These are phyloP conservation scores for Starmerella sp. DNA, from an alignment of 805 yeast genomes.

Conservation along the genomic window DNA sequence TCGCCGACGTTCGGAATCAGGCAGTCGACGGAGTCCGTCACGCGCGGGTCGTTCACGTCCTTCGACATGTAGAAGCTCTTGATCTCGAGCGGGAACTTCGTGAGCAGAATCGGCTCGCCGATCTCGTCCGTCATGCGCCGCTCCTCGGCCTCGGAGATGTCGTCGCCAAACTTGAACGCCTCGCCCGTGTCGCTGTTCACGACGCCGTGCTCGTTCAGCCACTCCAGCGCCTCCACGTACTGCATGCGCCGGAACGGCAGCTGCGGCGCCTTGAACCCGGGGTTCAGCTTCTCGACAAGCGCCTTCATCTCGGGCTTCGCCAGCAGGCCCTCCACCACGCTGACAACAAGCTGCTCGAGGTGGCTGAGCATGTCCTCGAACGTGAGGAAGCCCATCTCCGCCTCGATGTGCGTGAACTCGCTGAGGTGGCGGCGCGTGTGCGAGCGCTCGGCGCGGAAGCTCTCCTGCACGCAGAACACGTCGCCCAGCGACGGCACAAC, in stretches of 20 bases:
- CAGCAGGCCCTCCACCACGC: conserved; percentile 59
- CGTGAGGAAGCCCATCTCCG: conserved; percentile 76
- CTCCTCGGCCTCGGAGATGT: conserved; percentile 98
- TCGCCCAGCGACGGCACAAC: conserved; percentile 94
- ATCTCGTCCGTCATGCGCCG: conserved; percentile 95
- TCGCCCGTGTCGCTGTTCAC: conserved; percentile 84
- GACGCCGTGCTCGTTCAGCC: conserved; percentile 93
- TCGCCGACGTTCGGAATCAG: conserved; percentile 99
- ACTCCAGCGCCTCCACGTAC: conserved; percentile 80
- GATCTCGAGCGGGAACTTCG: conserved; percentile 91
- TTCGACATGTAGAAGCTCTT: conserved; percentile 97
- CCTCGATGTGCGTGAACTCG: conserved; percentile 95
- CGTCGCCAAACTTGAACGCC: conserved; percentile 91
- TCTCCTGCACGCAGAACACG: conserved; percentile 93
- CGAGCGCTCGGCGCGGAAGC: conserved; percentile 97
- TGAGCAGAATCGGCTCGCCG: conserved; percentile 84
- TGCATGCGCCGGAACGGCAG: conserved; percentile 85
- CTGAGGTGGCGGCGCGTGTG: conserved; percentile 97
- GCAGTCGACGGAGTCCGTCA: conserved; percentile 96
- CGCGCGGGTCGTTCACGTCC: conserved; percentile 80
- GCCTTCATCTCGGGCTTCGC: conserved; percentile 92
- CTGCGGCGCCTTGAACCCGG: conserved; percentile 70
- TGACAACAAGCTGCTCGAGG: conserved; percentile 66
- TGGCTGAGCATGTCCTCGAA: conserved; percentile 82
- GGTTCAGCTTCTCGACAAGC: conserved; percentile 81